phyloP scores from a whole-genome alignment of 805 yeast genomes.

The Candida ortonii region DNA sequence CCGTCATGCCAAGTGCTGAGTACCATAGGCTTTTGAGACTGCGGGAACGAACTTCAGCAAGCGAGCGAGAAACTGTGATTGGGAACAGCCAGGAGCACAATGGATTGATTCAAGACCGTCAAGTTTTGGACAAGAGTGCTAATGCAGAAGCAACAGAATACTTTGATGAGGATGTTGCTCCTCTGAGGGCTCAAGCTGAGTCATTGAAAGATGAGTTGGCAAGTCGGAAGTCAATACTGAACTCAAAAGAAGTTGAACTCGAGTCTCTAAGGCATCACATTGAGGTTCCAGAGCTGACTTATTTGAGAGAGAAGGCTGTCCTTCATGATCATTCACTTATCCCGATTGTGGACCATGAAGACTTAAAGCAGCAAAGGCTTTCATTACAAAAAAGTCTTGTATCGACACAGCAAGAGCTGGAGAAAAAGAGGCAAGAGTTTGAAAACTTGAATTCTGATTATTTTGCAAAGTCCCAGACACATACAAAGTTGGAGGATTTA shows the following conservation, averaged over 20 bases:
- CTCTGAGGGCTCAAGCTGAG: background rate
- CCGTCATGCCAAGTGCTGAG: slow-evolving; percentile 11
- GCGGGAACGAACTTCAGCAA: slow-evolving; percentile 7
- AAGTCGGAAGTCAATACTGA: background rate
- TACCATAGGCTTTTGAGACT: slow-evolving; percentile 2
- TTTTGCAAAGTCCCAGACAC: slow-evolving; percentile 2
- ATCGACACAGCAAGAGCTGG: slow-evolving; percentile 4
- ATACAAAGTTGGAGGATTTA: background rate
- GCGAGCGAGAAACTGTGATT: no score
- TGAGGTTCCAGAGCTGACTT: slow-evolving; percentile 26
- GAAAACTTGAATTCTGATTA: background rate
- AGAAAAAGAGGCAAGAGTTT: background rate
- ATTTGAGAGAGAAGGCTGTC: slow-evolving; percentile 24
- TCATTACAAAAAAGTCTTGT: slow-evolving; percentile 6
- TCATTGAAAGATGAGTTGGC: slow-evolving; percentile 1
- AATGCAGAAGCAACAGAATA: no score
- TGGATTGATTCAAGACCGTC: slow-evolving; percentile 9
- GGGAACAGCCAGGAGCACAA: no score
- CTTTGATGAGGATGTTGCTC: no score
- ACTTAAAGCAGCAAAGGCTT: slow-evolving; percentile 18
- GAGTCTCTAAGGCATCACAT: slow-evolving; percentile 13
- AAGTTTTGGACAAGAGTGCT: slow-evolving; percentile 8
- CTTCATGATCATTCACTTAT: slow-evolving; percentile 7
- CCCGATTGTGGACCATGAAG: slow-evolving; percentile 4
- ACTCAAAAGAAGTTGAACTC: slow-evolving; percentile 2